phyloP scores from a whole-genome alignment of 1,139 yeast species.

The Pneumocystis oryctolagi region DNA sequence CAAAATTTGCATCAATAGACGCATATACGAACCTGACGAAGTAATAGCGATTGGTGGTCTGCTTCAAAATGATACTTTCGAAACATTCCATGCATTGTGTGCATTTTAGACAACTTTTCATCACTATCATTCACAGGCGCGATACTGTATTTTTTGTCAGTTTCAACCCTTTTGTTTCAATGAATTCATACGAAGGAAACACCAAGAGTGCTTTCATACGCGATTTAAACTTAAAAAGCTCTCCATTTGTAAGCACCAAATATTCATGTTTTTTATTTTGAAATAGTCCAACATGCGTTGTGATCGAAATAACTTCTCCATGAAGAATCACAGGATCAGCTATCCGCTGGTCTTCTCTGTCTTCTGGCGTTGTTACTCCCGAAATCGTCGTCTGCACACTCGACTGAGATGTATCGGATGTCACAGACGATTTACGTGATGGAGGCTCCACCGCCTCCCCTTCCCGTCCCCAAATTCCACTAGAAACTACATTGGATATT shows the following conservation, averaged over 20 bases:
- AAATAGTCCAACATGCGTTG: neutral
- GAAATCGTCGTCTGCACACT: neutral
- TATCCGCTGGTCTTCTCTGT: neutral
- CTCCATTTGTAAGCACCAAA: neutral
- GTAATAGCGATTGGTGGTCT: neutral
- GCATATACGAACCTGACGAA: neutral
- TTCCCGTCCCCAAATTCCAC: neutral
- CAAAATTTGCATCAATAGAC: neutral
- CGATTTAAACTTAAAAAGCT: neutral
- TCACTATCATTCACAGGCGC: neutral
- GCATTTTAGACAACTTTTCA: neutral
- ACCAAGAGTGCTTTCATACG: neutral
- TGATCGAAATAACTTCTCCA: neutral
- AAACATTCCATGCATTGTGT: neutral
- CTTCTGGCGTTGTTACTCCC: neutral
- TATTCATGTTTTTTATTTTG: neutral
- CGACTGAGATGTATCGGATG: neutral
- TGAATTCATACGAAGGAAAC: neutral
- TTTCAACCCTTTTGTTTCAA: neutral
- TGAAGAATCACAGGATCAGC: neutral
- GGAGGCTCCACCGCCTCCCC: neutral
- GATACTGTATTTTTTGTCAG: neutral
- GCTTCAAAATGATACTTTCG: neutral
- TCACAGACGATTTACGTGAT: neutral
- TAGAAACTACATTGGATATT: neutral